Percentiles rank a stretch among this genome's conserved stretches.
Evolutionary conservation across 225 moss, liverwort and hornwort genomes (phyloP).

Genomic region (Polytrichum formosum): DNA sequence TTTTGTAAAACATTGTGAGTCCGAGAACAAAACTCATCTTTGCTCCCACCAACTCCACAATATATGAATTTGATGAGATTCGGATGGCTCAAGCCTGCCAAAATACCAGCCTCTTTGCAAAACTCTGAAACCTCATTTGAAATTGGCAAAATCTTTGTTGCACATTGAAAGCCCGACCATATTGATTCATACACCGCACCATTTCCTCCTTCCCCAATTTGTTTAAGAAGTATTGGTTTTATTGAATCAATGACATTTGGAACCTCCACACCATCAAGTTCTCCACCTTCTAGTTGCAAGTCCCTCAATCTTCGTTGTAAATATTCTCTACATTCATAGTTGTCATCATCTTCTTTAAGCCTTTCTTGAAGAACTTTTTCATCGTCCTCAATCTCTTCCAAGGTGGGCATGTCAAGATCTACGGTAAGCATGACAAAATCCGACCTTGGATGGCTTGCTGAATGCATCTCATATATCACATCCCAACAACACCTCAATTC

Average conservation of each 20-base stretch:
- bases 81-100: slow-evolving; percentile 13
- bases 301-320: no score
- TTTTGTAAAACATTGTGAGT: no score
- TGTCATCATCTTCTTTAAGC: no score
- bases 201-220: not conserved
- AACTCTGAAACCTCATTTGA: not conserved
- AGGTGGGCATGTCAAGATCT: no score
- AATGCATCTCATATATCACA: no score
- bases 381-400: no score
- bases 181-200: not conserved
- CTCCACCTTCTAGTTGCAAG: no score
- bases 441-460: no score
- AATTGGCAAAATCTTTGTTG: slow-evolving; percentile 14
- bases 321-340: no score
- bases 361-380: no score
- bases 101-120: slow-evolving; percentile 13
- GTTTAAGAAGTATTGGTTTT: not conserved
- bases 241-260: not conserved
- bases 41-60: slow-evolving; percentile 3
- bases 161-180: slow-evolving; percentile 16
- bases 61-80: slow-evolving; percentile 17
- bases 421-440: no score
- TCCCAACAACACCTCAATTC: no score
- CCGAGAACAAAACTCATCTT: not conserved
- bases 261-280: not conserved